These are phyloP conservation scores for Corchorus olitorius DNA, from an alignment of 345 rosid genomes.

Conservation along the genomic window DNA sequence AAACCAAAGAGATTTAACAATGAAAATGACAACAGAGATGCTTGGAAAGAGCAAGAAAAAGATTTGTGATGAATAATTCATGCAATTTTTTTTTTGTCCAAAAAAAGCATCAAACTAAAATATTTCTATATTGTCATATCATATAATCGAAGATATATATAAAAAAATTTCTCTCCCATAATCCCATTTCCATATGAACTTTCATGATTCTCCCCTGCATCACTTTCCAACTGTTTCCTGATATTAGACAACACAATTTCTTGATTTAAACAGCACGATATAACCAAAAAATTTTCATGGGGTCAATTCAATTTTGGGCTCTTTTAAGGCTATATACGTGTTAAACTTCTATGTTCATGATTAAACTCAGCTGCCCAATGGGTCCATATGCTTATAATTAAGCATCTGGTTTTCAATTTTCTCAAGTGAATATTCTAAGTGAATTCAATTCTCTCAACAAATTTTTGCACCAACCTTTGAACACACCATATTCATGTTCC, in stretches of 20 bases:
- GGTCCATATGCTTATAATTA: not conserved
- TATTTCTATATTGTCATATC: not conserved
- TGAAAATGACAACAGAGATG: not conserved
- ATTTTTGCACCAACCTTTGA: not conserved
- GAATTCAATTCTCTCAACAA: not conserved
- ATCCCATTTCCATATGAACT: not conserved
- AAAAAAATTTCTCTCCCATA: not conserved
- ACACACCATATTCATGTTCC: not conserved
- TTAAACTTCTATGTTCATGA: not conserved
- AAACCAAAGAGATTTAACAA: not conserved
- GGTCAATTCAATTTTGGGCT: not conserved
- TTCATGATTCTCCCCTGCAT: not conserved
- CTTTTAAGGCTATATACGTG: not conserved
- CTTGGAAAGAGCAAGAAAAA: not conserved
- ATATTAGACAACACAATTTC: not conserved
- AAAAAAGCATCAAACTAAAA: not conserved
- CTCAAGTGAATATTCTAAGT: not conserved
- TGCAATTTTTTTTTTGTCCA: not conserved
- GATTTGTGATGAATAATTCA: not conserved
- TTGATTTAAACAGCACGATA: not conserved
- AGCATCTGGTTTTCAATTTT: not conserved
- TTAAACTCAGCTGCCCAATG: not conserved
- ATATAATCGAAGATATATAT: not conserved
- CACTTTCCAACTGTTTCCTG: constrained; percentile 13
- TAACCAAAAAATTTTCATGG: not conserved